Conservation (phyloP, 345 rosid genomes). For the Camelina laxa region DNA sequence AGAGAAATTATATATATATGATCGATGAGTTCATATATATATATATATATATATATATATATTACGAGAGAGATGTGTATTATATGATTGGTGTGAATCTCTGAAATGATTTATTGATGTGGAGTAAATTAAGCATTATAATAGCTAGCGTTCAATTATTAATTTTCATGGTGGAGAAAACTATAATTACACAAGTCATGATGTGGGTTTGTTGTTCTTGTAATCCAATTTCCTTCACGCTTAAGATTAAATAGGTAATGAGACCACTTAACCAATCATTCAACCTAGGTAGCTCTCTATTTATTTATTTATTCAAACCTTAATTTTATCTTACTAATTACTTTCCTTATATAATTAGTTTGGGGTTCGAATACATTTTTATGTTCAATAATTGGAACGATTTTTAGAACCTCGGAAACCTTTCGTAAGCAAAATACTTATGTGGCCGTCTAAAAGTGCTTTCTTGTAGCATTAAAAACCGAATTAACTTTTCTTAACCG, state of each 20-base stretch:
- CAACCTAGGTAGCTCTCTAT: not conserved
- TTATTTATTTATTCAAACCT: not conserved
- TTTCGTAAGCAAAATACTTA: not conserved
- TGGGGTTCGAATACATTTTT: not conserved
- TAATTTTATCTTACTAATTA: not conserved
- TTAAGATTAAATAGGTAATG: constrained; percentile 31
- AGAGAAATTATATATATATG: constrained; percentile 21
- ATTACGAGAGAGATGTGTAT: not conserved
- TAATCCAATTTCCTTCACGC: constrained; percentile 36
- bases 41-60: too few relatives aligned
- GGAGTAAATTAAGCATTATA: constrained; percentile 25
- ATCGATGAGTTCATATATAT: constrained; percentile 26
- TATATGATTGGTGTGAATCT: constrained; percentile 15
- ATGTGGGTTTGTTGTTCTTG: constrained; percentile 39
- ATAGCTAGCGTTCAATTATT: not conserved
- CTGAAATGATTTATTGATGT: constrained; percentile 3
- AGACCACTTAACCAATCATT: constrained; percentile 36
- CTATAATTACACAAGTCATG: constrained; percentile 43
- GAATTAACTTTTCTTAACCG: not conserved
- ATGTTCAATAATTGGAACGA: not conserved
- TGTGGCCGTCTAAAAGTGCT: not conserved
- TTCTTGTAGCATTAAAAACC: not conserved
- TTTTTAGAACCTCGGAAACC: not conserved
- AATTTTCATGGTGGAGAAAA: constrained; percentile 35
- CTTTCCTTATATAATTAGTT: not conserved